These are phyloP conservation scores for Atkinsonella texensis DNA, from an alignment of 2,329 filamentous ascomycete genomes.

Conservation along the genomic window DNA sequence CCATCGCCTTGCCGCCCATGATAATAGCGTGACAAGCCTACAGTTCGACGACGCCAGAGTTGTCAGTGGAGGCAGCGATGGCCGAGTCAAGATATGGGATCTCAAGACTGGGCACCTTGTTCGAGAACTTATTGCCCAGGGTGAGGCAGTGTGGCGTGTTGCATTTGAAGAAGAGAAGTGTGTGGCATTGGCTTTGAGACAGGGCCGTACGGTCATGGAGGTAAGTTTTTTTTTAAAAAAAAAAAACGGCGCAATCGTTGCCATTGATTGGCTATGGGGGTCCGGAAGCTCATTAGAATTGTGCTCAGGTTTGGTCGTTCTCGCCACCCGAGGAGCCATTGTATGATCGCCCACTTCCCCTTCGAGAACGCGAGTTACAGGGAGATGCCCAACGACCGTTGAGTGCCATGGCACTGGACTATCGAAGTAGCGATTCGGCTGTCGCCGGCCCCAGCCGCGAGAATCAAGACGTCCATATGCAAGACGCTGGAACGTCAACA, in stretches of 20 bases:
- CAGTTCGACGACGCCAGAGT: slow-evolving; percentile 95
- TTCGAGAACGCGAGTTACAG: slow-evolving; percentile 35
- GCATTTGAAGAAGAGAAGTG: slow-evolving; percentile 98
- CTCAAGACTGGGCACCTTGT: slow-evolving; percentile 83
- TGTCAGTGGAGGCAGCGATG: slow-evolving; percentile 91
- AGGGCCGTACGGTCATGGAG: slow-evolving; percentile 91
- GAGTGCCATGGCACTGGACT: slow-evolving; percentile 38
- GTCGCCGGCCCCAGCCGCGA: slow-evolving; percentile 21
- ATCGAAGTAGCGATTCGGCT: slow-evolving; percentile 20
- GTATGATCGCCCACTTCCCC: slow-evolving; percentile 38
- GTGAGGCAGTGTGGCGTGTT: slow-evolving; percentile 93
- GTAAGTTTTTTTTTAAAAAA: slow-evolving; percentile 42
- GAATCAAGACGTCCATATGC: slow-evolving; percentile 42
- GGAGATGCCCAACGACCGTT: slow-evolving; percentile 34
- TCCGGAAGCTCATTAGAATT: slow-evolving; percentile 5
- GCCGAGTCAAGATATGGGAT: slow-evolving; percentile 98
- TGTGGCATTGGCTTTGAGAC: slow-evolving; percentile 82
- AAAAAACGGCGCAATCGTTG: not conserved
- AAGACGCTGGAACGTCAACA: slow-evolving; percentile 42
- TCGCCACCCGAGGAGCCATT: slow-evolving; percentile 66
- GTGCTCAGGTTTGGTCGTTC: slow-evolving; percentile 76
- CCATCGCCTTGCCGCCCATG: slow-evolving; percentile 87
- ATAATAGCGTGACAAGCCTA: slow-evolving; percentile 94
- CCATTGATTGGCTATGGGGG: not conserved
- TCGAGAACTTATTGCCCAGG: slow-evolving; percentile 78